Conservation (phyloP, 192 early-diverging fungal genomes). For the Mortierella alpina region DNA sequence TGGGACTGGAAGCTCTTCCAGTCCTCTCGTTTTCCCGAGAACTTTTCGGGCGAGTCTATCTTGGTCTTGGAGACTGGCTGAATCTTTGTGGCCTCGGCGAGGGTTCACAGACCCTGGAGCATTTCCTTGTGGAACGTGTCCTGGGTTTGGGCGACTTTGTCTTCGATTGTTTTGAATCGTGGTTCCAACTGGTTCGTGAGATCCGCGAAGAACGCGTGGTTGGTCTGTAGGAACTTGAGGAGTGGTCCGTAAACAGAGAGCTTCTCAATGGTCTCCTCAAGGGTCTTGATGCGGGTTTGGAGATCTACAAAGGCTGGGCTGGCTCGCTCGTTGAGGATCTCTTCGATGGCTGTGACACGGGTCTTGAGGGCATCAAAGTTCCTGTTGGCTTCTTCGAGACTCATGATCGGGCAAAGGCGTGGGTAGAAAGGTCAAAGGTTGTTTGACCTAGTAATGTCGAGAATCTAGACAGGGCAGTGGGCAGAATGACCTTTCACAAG, state of each 20-base stretch:
- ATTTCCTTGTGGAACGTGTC: not conserved
- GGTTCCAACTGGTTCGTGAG: too few relatives aligned
- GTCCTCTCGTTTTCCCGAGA: constrained; percentile 23
- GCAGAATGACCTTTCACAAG: not conserved
- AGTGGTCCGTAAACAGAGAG: not conserved
- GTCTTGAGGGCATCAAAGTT: not conserved
- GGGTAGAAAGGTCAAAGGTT: not conserved
- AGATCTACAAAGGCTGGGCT: not conserved
- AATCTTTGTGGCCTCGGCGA: not conserved
- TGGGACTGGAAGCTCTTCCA: constrained; percentile 12
- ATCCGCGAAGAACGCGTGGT: too few relatives aligned
- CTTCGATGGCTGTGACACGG: not conserved
- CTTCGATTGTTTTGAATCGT: too few relatives aligned
- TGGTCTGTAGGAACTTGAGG: too few relatives aligned
- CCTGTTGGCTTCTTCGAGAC: not conserved
- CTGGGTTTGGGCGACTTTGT: too few relatives aligned
- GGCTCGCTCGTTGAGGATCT: not conserved
- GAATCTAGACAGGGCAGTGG: not conserved
- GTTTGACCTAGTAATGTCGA: constrained; percentile 4
- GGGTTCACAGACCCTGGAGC: not conserved
- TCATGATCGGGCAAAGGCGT: not conserved
- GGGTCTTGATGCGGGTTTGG: not conserved
- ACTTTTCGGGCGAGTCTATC: not conserved
- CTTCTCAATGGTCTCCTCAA: not conserved
- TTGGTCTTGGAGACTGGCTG: not conserved